Base-by-base conservation (phyloP, 2,329 filamentous ascomycete species). In the Ceratocystis destructans region DNA sequence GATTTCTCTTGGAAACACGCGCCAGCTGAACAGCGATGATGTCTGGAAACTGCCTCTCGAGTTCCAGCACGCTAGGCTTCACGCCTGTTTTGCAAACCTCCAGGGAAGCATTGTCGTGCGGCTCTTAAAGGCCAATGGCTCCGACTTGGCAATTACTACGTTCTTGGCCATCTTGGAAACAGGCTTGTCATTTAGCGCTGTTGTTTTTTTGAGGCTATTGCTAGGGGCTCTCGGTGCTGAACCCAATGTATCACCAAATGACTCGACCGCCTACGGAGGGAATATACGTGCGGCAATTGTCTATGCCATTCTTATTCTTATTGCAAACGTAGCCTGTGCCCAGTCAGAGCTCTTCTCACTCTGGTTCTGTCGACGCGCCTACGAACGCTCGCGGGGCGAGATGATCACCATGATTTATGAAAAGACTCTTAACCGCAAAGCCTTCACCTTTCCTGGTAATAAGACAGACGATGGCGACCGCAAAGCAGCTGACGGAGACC, bases 341-440 rank as follows among this genome's bases (percentile, higher is more conserved):
- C 89, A 93, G 70, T 82, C 83, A 0, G 80, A 80, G 4, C 84
- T 91, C 0, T 83, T 92, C 71, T 83, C 78, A 28, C 77, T 90
- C 0, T 96, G 91, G 91, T 95, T 88, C 72, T 85, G 86, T n/a
- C 83, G 91, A 69, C 85, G 92, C 68, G 84, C 84, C 33, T 96
- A 96, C 71, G 91, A 96, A 74, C 79, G 91, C 67, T 90, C 87
- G 4, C 80, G 91, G 61, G 91, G 91, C 3, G 90, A 96, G 75
- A 74, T 93, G 81, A 87, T 93, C 67, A 92, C 88, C 17, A 90
- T 90, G 83, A 80, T 92, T 12, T 90, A 90, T 71, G 88, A 90
- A 71, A 93, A 93, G 74, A 88, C 87, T 0, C 73, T 90, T 12
- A 82, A 83, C 8, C 77, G 87, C 5, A 90, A 90, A 74, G 77